phyloP scores from a whole-genome alignment of 768 basidiomycete genomes.

The Mrakia gelida region DNA sequence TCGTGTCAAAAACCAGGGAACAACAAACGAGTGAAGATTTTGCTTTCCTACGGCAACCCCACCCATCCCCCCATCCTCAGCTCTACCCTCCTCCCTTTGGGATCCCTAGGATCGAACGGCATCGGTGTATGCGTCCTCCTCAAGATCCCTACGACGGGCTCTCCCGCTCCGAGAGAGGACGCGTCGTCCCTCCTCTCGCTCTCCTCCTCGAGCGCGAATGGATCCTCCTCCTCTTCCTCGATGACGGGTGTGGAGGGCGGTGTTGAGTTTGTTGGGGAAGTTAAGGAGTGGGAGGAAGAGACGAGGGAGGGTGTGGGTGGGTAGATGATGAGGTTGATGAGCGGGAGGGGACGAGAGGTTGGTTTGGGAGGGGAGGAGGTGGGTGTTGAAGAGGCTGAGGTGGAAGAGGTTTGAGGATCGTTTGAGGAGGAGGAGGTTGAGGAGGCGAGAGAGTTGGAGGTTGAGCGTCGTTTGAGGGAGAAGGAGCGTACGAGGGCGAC shows the following conservation, averaged over 20 bases:
- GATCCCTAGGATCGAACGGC: not conserved
- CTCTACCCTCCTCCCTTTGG: not conserved
- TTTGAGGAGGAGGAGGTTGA: not conserved
- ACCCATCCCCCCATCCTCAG: constrained; percentile 8
- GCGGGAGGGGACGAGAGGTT: not conserved
- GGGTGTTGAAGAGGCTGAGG: not conserved
- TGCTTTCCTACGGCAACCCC: not conserved
- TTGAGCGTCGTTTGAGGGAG: not conserved
- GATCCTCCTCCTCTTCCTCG: not conserved
- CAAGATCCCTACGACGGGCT: not conserved
- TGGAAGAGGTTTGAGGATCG: not conserved
- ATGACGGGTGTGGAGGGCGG: not conserved
- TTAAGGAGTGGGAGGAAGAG: not conserved
- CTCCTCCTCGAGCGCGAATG: not conserved
- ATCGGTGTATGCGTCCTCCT: not conserved
- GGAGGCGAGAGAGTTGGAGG: not conserved
- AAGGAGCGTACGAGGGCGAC: not conserved
- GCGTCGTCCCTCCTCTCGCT: not conserved
- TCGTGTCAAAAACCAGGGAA: too few relatives aligned
- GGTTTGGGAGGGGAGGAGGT: not conserved
- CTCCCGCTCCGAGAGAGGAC: not conserved
- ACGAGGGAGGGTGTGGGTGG: not conserved
- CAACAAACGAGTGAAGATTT: not conserved
- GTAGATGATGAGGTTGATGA: constrained; percentile 5
- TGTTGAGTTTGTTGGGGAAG: too few relatives aligned